Percentiles rank a stretch among this genome's conserved stretches.
phyloP scores from a whole-genome alignment of 2,329 filamentous ascomycete species.

The Phaeoacremonium minimum region DNA sequence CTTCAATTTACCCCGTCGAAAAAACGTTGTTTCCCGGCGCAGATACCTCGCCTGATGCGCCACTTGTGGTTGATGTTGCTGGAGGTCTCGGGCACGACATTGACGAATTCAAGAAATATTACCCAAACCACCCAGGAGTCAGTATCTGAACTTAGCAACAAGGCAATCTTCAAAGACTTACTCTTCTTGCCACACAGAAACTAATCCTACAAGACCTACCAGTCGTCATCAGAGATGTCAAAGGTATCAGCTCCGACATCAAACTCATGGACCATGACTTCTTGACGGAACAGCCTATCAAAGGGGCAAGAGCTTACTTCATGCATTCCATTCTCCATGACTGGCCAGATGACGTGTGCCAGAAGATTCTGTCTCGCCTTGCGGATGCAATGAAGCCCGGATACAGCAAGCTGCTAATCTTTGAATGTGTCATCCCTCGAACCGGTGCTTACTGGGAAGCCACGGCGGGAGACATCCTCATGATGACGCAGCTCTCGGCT shows the following conservation, averaged over 20 bases:
- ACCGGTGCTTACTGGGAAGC: slow-evolving; percentile 21
- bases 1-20: slow-evolving; percentile 23
- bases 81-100: slow-evolving; percentile 29
- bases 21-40: slow-evolving; percentile 22
- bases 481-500: slow-evolving; percentile 16
- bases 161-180: too few relatives aligned
- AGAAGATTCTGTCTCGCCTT: slow-evolving; percentile 18
- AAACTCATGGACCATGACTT: slow-evolving; percentile 10
- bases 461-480: slow-evolving; percentile 21
- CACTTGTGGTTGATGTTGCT: slow-evolving; percentile 28
- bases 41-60: slow-evolving; percentile 13
- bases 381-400: slow-evolving; percentile 22
- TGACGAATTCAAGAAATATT: slow-evolving; percentile 18
- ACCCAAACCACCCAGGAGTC: slow-evolving; percentile 12
- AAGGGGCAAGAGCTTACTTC: slow-evolving; percentile 18
- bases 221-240: slow-evolving; percentile 11
- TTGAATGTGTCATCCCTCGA: slow-evolving; percentile 24
- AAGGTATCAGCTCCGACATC: slow-evolving; percentile 8
- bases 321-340: slow-evolving; percentile 21
- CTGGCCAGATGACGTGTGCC: slow-evolving; percentile 20
- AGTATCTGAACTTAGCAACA: too few relatives aligned
- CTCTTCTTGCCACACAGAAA: too few relatives aligned
- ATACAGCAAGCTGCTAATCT: slow-evolving; percentile 26
- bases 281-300: slow-evolving; percentile 12
- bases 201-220: slow-evolving; percentile 14